Evolutionary conservation across 2,329 filamentous ascomycete species (phyloP), one percentile per base, ranked within the genome.

Genomic region (Ophidiomyces ophidiicola): DNA sequence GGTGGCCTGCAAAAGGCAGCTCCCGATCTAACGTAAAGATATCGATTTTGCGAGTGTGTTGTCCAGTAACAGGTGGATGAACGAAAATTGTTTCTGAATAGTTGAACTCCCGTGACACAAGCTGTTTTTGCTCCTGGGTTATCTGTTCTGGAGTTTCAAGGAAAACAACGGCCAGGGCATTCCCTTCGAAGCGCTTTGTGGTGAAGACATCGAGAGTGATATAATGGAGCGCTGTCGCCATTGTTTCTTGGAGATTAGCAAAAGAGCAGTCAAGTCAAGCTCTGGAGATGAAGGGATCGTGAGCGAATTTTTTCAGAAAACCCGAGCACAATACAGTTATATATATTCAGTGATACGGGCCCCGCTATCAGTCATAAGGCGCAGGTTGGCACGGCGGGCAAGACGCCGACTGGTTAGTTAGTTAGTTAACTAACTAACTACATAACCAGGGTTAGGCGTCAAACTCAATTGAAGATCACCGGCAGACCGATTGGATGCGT

Each of bases 71-170:
- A 6, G 51, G 44, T 25, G 69, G 65, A 57, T 78, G 71, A 17
- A 78, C 56, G 50, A 79, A 78, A 36, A 77, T 71, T 0, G 74
- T 78, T 56, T 78, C 74, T 34, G 71, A 76, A 49, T 75, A 69
- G 56, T 76, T 76, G 61, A 79, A 78, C 56, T 80, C 75, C 37
- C 64, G 61, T 28, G 75, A 72, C 42, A 79, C 69, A 44, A 57
- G 51, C 51, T 76, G 72, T 52, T 79, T 78, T 50, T 69, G 65
- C 1, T 59, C 53, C 49, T 74, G 69, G 2, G 63, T 62, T 18
- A 76, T 59, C 8, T 50, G 49, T 7, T 55, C 48, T 4, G 47
- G 48, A 3, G 56, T 54, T 7, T 51, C 71, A 46, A 78, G 61
- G 33, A 66, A 62, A 44, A 79, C 68, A 14, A 80, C 62, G 20